Percentiles rank a stretch among this genome's conserved stretches.
Evolutionary conservation across 306 rosid species (phyloP).

Genomic region (Ammopiptanthus mongolicus): DNA sequence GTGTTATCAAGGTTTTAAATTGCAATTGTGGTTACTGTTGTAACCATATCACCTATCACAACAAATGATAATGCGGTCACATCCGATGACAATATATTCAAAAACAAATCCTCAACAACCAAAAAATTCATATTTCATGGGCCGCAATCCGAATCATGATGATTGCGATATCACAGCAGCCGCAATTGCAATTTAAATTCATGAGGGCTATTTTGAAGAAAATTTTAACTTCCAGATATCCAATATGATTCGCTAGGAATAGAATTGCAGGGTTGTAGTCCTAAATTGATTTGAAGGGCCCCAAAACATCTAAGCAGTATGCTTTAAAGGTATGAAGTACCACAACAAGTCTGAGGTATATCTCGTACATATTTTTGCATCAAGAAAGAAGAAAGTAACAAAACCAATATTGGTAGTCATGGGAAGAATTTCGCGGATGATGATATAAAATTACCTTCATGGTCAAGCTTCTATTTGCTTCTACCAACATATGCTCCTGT

Average conservation of each 20-base stretch:
- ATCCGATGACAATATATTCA: too few species aligned
- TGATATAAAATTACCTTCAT: slow-evolving; percentile 47
- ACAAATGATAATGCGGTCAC: too few species aligned
- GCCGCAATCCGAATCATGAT: too few species aligned
- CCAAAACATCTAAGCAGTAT: background rate
- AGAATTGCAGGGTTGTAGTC: background rate
- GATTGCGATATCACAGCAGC: too few species aligned
- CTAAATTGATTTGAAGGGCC: background rate
- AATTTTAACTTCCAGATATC: background rate
- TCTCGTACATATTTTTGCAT: background rate
- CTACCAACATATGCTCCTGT: slow-evolving; percentile 79
- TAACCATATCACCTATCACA: too few species aligned
- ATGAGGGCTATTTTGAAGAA: background rate
- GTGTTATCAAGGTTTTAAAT: too few species aligned
- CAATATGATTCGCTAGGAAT: background rate
- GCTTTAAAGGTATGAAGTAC: background rate
- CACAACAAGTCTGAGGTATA: background rate
- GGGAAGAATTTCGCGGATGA: background rate
- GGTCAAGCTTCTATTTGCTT: slow-evolving; percentile 73
- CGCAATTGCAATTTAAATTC: too few species aligned
- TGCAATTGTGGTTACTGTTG: too few species aligned
- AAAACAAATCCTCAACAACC: too few species aligned
- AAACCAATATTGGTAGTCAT: background rate
- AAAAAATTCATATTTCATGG: too few species aligned
- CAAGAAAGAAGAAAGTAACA: background rate